Conservation (phyloP, 148 eudicot species). For the Silene uniflora region DNA sequence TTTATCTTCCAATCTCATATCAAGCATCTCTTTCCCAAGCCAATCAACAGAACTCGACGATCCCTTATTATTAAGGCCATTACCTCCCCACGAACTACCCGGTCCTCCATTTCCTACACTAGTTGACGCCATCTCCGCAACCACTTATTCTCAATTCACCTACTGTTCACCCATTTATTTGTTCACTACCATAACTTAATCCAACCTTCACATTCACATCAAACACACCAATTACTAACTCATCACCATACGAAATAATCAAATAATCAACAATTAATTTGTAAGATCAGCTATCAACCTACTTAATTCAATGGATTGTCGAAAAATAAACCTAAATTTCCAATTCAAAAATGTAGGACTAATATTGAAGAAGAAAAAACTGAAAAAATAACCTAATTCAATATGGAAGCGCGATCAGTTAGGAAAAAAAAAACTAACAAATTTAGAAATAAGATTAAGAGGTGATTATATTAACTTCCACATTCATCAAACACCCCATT, state of each 20-base stretch:
- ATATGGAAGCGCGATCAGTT: neutral
- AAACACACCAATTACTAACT: neutral
- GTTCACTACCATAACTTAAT: slow-evolving; percentile 23
- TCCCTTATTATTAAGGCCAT: slow-evolving; percentile 50
- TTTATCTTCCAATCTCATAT: slow-evolving; percentile 79
- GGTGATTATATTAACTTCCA: slow-evolving; percentile 15
- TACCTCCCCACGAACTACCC: slow-evolving; percentile 67
- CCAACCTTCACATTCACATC: slow-evolving; percentile 30
- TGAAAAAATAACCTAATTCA: neutral
- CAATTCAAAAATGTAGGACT: neutral
- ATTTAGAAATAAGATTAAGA: neutral
- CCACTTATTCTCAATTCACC: slow-evolving; percentile 22
- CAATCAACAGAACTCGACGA: slow-evolving; percentile 91
- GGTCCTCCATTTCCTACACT: slow-evolving; percentile 77
- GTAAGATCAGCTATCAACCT: neutral
- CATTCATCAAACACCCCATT: slow-evolving; percentile 12
- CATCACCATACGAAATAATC: neutral
- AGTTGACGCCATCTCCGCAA: slow-evolving; percentile 62
- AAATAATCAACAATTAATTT: neutral
- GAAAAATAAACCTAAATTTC: neutral
- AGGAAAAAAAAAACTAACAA: neutral
- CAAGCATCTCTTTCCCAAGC: slow-evolving; percentile 95
- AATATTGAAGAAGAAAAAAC: no score
- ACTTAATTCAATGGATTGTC: neutral
- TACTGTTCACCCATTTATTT: slow-evolving; percentile 20